These are phyloP conservation scores for Orychophragmus violaceus DNA, from an alignment of 345 rosid genomes.

Conservation along the genomic window DNA sequence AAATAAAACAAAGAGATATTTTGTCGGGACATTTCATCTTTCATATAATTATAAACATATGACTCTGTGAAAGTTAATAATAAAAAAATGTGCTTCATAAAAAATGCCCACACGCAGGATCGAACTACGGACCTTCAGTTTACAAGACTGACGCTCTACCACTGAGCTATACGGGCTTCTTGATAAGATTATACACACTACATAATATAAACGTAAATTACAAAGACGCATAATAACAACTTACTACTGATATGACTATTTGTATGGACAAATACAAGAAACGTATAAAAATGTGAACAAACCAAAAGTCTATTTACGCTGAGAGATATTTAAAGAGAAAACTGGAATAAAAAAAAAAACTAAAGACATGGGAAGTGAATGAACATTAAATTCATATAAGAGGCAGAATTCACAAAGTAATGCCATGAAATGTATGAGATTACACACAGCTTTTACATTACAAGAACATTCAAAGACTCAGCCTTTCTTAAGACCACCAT, in stretches of 20 bases:
- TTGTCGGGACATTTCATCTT: no score
- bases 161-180: conserved; percentile 57
- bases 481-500: conserved; percentile 86
- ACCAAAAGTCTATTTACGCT: background rate
- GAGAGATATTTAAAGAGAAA: background rate
- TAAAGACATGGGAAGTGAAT: background rate
- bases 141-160: conserved; percentile 92
- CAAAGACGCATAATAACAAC: no score
- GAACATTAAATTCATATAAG: conserved; percentile 1
- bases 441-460: conserved; percentile 20
- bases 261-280: background rate
- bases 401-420: conserved; percentile 29
- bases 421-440: conserved; percentile 26
- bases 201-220: no score
- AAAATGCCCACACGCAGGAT: conserved; percentile 82
- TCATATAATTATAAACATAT: no score
- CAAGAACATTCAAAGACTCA: background rate
- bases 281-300: background rate
- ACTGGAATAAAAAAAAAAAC: background rate
- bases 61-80: background rate
- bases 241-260: no score
- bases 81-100: background rate
- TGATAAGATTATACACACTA: no score
- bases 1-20: no score
- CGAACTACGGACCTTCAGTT: conserved; percentile 85